These are phyloP conservation scores for Rhododendron williamsianum DNA, from an alignment of 148 eudicot genomes.

Conservation along the genomic window DNA sequence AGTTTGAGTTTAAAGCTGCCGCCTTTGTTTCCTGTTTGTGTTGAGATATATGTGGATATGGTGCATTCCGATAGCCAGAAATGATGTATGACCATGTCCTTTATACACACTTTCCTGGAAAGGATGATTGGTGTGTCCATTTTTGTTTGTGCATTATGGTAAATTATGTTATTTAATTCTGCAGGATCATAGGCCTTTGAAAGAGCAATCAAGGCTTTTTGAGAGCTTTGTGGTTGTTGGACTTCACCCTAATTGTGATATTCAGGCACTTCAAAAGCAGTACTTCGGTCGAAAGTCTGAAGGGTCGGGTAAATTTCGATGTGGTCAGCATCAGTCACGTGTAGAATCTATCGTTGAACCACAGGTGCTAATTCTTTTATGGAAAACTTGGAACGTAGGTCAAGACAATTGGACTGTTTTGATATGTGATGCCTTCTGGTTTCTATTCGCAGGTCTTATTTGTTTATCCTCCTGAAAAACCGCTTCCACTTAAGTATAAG, in stretches of 20 bases:
- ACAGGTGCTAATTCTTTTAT: constrained; percentile 47
- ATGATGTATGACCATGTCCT: neutral
- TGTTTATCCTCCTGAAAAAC: constrained; percentile 92
- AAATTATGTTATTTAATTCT: constrained; percentile 8
- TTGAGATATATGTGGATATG: neutral
- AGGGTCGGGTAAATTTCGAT: constrained; percentile 72
- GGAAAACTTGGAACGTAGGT: neutral
- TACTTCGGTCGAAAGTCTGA: constrained; percentile 63
- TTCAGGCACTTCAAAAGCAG: constrained; percentile 60
- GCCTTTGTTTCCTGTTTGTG: neutral
- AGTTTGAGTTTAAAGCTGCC: neutral
- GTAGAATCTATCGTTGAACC: constrained; percentile 89
- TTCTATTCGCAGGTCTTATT: constrained; percentile 70
- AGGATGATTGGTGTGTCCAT: neutral
- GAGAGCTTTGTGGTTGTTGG: constrained; percentile 98
- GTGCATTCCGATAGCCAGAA: neutral
- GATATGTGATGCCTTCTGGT: constrained; percentile 4
- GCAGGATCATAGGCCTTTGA: constrained; percentile 77
- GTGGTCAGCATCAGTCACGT: constrained; percentile 62
- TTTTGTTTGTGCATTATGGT: neutral
- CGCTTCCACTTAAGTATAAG: constrained; percentile 71
- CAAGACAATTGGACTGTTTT: neutral
- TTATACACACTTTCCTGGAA: neutral
- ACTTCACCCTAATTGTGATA: constrained; percentile 82
- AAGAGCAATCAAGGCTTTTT: constrained; percentile 78